Evolutionary conservation across 1,284 basidiomycete species (phyloP).

Genomic region (Anthracocystis setariae): DNA sequence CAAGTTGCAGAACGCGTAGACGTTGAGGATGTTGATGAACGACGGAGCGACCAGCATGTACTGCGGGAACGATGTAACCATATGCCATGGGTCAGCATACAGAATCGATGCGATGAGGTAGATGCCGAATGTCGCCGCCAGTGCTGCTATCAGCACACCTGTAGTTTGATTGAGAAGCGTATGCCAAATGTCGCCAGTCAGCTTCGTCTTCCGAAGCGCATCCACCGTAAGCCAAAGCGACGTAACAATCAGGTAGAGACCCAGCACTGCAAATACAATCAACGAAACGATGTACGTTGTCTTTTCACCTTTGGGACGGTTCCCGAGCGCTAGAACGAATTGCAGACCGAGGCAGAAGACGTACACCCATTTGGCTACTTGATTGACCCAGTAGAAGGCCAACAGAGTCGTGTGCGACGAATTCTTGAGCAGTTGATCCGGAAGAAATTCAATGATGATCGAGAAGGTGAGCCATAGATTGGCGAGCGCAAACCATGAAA

Average conservation of each 20-base stretch:
- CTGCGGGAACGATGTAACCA: constrained; percentile 95
- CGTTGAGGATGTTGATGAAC: constrained; percentile 92
- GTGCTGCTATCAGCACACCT: constrained; percentile 62
- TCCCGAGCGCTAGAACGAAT: constrained; percentile 89
- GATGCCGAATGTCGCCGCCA: constrained; percentile 66
- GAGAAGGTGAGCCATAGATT: constrained; percentile 96
- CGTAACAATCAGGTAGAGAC: constrained; percentile 60
- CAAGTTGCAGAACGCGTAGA: constrained; percentile 86
- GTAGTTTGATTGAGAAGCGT: constrained; percentile 58
- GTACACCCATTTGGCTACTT: constrained; percentile 85
- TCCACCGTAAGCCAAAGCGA: constrained; percentile 65
- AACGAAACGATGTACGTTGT: constrained; percentile 83
- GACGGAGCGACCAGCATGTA: constrained; percentile 85
- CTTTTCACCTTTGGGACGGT: constrained; percentile 90
- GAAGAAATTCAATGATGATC: constrained; percentile 91
- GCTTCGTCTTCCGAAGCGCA: constrained; percentile 35
- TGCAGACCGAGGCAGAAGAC: constrained; percentile 86
- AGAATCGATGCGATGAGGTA: constrained; percentile 82
- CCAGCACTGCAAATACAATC: constrained; percentile 71
- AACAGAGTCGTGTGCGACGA: constrained; percentile 77
- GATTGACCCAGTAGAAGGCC: constrained; percentile 79
- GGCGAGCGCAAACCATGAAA: constrained; percentile 90
- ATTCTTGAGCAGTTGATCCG: constrained; percentile 75
- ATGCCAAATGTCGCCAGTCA: constrained; percentile 27
- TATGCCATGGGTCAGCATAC: constrained; percentile 97